Percentiles rank a stretch among this genome's conserved stretches.
Evolutionary conservation across 164 flowering plant genomes (phyloP).

Genomic region (Kalanchoe fedtschenkoi): DNA sequence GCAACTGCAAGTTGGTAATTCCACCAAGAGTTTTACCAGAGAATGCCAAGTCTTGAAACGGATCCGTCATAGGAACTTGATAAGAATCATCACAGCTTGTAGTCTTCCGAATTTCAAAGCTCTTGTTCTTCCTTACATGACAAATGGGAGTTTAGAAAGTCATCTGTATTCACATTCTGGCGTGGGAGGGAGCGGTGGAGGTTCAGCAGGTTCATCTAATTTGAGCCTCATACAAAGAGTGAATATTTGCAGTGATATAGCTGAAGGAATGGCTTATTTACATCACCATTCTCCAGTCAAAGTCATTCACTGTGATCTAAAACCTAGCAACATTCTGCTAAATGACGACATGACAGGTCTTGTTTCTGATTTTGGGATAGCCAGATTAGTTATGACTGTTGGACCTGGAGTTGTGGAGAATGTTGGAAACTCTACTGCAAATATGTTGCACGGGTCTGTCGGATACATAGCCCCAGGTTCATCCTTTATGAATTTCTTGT

Average conservation of each 20-base stretch:
- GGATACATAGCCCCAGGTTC: conserved; percentile 53
- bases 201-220: conserved; percentile 21
- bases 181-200: conserved; percentile 3
- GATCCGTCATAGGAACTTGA: conserved; percentile 40
- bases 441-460: conserved; percentile 28
- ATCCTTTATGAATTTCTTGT: background rate
- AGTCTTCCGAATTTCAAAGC: conserved; percentile 44
- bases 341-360: conserved; percentile 44
- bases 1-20: conserved; percentile 25
- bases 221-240: conserved; percentile 27
- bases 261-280: conserved; percentile 53
- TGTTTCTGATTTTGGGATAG: conserved; percentile 43
- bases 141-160: conserved; percentile 41
- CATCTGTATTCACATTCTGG: conserved; percentile 23
- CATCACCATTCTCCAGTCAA: conserved; percentile 47
- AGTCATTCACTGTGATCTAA: conserved; percentile 42
- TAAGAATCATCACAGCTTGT: conserved; percentile 38
- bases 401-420: conserved; percentile 24
- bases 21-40: conserved; percentile 34
- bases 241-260: conserved; percentile 39
- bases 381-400: conserved; percentile 24
- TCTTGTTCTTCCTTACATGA: conserved; percentile 42
- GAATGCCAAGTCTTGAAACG: conserved; percentile 45
- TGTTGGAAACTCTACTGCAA: conserved; percentile 32
- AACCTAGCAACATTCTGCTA: conserved; percentile 57